These are phyloP conservation scores for Macroventuria anomochaeta DNA, from an alignment of 2,329 filamentous ascomycete genomes.

Conservation along the genomic window DNA sequence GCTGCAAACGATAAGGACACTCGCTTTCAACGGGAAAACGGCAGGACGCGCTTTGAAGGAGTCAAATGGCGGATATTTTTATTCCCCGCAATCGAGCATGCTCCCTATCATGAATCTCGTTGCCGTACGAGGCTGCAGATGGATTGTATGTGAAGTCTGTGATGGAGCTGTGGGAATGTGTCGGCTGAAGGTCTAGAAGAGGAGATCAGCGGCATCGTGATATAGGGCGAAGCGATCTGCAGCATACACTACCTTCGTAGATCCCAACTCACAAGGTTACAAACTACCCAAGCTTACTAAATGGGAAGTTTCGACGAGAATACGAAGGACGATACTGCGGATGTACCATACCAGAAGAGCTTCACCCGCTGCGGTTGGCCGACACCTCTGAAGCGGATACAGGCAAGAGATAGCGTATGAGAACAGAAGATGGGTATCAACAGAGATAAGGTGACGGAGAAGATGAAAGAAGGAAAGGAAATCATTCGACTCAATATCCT, in stretches of 20 bases:
- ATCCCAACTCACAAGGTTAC: background rate
- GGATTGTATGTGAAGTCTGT: too few relatives aligned
- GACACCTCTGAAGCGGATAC: background rate
- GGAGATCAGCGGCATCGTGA: background rate
- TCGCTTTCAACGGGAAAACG: background rate
- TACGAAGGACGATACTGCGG: background rate
- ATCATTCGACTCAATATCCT: slow-evolving; percentile 27
- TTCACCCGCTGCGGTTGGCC: background rate
- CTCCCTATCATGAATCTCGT: background rate
- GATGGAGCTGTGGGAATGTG: background rate
- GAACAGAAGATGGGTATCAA: background rate
- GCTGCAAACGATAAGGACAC: background rate
- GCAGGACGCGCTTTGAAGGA: background rate
- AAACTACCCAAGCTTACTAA: background rate
- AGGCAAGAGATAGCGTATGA: background rate
- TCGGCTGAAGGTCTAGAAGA: background rate
- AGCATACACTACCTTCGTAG: background rate
- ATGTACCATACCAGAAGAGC: background rate
- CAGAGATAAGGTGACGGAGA: background rate
- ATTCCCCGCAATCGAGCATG: background rate
- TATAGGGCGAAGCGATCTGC: background rate
- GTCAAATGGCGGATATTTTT: background rate
- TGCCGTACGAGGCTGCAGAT: background rate
- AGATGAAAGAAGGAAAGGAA: background rate
- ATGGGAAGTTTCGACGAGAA: background rate